Evolutionary conservation across 805 yeast genomes (phyloP), one percentile per base, ranked within the genome.

Genomic region (Wickerhamomyces subpelliculosus): DNA sequence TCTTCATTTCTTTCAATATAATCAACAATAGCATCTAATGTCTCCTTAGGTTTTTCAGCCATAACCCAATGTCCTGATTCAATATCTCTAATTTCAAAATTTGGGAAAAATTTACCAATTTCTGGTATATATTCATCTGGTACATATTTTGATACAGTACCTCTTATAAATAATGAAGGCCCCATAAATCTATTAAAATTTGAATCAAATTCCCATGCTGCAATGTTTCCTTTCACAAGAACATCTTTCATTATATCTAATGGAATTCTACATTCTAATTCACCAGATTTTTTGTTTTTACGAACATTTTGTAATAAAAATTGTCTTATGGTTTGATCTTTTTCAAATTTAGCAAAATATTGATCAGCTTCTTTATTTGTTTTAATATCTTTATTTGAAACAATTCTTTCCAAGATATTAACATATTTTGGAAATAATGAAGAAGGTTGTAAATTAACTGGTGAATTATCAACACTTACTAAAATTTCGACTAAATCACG

Each of bases 61-160:
- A 86, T 86, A 13, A 89, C 74, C 96, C 97, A 90, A 59, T 90
- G 98, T 2, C 96, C 96, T 0, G 89, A 75, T 16, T 85, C 80
- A 19, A 93, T 65, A 52, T 84, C 95, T 32, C 73, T 67, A 12
- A 84, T 61, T 43, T 77, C 84, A 52, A 87, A 87, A 20, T 68
- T 65, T 0, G 97, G 97, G 62, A 87, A 90, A 52, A 74, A 84
- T 39, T 64, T 61, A 2, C 89, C 94, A 36, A 87, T 81, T 16
- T 73, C 74, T 0, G 84, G 80, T 18, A 88, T 57, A 21, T 73
- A 75, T 43, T 88, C 96, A 57, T 89, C 97, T 0, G 94, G 81
- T 16, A 90, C 80, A 55, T 86, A 89, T 6, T 66, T 60, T 1
- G 95, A 84, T 32, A 75, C 66, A 0, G 82, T 67, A 1, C 97